Conservation (phyloP, 495 filamentous ascomycete species). For the Hamigera avellanea region DNA sequence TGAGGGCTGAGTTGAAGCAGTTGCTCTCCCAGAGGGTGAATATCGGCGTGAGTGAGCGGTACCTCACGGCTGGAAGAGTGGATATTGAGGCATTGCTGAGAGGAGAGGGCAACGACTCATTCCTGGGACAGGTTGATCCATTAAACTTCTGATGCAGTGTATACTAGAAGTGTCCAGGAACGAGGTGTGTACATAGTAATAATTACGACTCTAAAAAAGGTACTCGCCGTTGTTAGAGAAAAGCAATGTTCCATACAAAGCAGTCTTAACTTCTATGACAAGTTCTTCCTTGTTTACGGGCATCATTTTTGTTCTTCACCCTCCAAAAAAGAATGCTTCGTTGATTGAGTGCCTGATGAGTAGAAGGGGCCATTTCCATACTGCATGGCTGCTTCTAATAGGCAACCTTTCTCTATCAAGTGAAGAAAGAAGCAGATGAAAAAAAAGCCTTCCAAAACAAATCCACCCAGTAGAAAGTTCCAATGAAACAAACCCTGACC, state of each 20-base stretch:
- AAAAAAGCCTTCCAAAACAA: neutral
- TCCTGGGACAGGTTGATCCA: constrained; percentile 51
- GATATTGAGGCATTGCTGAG: constrained; percentile 74
- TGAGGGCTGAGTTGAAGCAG: constrained; percentile 30
- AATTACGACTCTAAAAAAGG: too few species aligned
- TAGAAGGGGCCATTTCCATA: too few species aligned
- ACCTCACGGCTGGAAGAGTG: constrained; percentile 67
- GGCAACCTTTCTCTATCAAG: too few species aligned
- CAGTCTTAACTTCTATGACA: too few species aligned
- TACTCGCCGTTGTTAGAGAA: too few species aligned
- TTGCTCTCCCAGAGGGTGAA: constrained; percentile 71
- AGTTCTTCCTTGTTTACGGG: neutral
- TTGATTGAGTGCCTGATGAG: too few species aligned
- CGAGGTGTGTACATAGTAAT: too few species aligned
- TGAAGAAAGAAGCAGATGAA: neutral
- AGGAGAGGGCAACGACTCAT: constrained; percentile 41
- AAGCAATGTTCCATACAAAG: too few species aligned
- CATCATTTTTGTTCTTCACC: constrained; percentile 1
- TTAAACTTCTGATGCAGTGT: constrained; percentile 28
- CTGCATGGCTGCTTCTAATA: too few species aligned
- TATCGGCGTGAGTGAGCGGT: constrained; percentile 81
- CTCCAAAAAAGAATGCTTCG: too few species aligned
- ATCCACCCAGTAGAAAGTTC: neutral
- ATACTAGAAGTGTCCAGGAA: neutral
- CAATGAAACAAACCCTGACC: too few species aligned